phyloP scores from a whole-genome alignment of 1,139 yeast species.

The Lodderomyces parapsilosis region DNA sequence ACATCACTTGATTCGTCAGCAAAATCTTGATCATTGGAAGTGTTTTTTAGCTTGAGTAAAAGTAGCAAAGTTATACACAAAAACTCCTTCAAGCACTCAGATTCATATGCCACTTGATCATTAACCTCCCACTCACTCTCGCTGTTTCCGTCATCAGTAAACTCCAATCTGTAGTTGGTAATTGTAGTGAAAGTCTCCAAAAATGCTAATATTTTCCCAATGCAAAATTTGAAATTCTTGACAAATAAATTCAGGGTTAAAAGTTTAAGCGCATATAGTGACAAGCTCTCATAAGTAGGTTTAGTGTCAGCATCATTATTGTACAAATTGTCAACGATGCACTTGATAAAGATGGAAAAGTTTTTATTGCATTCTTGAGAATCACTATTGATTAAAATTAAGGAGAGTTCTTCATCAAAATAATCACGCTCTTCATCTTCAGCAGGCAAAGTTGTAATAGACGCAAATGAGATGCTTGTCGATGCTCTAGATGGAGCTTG shows the following conservation, averaged over 20 bases:
- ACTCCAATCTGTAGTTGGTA: constrained; percentile 13
- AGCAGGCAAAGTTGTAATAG: background rate
- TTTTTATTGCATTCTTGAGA: constrained; percentile 41
- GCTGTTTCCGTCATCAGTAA: constrained; percentile 2
- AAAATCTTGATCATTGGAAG: constrained; percentile 18
- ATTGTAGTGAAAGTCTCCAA: constrained; percentile 29
- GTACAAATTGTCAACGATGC: constrained; percentile 32
- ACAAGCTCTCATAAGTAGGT: constrained; percentile 21
- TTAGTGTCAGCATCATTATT: constrained; percentile 8
- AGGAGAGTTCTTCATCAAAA: constrained; percentile 20
- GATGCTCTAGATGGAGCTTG: background rate
- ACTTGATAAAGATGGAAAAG: constrained; percentile 35
- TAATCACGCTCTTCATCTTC: constrained; percentile 6
- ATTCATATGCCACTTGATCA: constrained; percentile 18
- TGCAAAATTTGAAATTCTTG: constrained; percentile 37
- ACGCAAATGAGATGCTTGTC: constrained; percentile 5
- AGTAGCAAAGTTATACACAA: constrained; percentile 35
- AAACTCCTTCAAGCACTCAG: constrained; percentile 34
- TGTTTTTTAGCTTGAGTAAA: constrained; percentile 34
- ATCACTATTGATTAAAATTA: constrained; percentile 38
- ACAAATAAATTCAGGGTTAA: constrained; percentile 40
- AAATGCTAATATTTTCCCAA: constrained; percentile 41
- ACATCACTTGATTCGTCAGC: constrained; percentile 1
- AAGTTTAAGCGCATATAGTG: constrained; percentile 35
- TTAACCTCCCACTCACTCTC: constrained; percentile 4